Evolutionary conservation across 1,139 yeast species (phyloP).

Genomic region (Diutina sp.): DNA sequence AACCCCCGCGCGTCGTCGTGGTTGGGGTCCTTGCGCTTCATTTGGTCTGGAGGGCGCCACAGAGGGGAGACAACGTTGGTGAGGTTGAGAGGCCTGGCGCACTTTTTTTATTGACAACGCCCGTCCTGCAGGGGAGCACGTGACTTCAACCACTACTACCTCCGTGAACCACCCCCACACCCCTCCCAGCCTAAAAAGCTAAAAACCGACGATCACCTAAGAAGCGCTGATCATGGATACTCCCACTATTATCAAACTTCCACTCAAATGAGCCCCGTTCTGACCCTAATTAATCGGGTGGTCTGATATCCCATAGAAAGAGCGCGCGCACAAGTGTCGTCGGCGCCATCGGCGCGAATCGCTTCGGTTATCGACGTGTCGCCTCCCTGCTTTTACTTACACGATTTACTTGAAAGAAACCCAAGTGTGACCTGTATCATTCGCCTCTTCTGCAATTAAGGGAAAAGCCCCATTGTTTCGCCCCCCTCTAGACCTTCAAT

Average conservation of each 20-base stretch:
- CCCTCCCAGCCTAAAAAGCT: neutral
- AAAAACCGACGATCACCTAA: too few species aligned
- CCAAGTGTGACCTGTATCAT: too few species aligned
- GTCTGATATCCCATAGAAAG: too few species aligned
- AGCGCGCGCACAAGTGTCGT: too few species aligned
- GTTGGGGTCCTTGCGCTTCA: constrained; percentile 2
- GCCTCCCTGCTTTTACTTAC: neutral
- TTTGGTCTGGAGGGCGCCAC: neutral
- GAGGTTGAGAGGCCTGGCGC: neutral
- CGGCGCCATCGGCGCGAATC: neutral
- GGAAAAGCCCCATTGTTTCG: too few species aligned
- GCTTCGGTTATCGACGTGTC: neutral
- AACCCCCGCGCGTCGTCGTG: neutral
- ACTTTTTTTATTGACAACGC: neutral
- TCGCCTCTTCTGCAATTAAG: too few species aligned
- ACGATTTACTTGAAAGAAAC: too few species aligned
- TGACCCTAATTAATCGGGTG: too few species aligned
- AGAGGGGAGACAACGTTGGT: neutral
- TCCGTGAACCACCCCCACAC: neutral
- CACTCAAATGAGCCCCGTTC: too few species aligned
- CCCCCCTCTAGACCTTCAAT: too few species aligned
- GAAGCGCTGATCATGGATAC: too few species aligned
- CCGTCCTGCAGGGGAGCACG: neutral
- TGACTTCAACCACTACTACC: neutral
- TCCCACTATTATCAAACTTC: too few species aligned